Percentiles rank a stretch among this genome's conserved stretches.
phyloP scores from a whole-genome alignment of 768 basidiomycete genomes.

The Gautieria morchelliformis region DNA sequence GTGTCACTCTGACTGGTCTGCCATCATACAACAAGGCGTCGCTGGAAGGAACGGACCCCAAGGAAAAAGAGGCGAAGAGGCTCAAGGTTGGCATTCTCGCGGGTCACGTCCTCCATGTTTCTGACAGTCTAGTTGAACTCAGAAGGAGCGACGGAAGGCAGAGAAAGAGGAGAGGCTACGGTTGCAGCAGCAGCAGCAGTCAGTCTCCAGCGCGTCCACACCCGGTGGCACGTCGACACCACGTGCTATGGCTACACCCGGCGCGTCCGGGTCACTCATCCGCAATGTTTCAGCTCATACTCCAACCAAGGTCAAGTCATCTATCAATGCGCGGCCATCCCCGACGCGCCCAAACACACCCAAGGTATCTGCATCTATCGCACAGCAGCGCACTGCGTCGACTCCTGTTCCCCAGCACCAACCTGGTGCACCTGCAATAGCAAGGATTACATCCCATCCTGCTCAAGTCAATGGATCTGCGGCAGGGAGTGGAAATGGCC shows the following conservation, averaged over 20 bases:
- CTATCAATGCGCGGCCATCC: not conserved
- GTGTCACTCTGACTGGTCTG: constrained; percentile 38
- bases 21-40: constrained; percentile 10
- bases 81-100: constrained; percentile 36
- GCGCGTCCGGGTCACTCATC: constrained; percentile 1
- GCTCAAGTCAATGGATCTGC: constrained; percentile 9
- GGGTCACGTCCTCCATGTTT: constrained; percentile 7
- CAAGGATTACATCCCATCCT: not conserved
- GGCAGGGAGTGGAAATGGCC: constrained; percentile 14
- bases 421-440: not conserved
- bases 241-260: not conserved
- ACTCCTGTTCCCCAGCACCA: not conserved
- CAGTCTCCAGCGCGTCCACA: not conserved
- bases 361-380: not conserved
- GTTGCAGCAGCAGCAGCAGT: constrained; percentile 12
- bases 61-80: constrained; percentile 50
- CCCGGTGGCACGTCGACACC: not conserved
- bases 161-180: constrained; percentile 27
- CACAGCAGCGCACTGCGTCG: not conserved
- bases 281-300: constrained; percentile 2
- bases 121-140: not conserved
- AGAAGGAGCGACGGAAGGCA: constrained; percentile 16
- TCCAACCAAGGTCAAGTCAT: not conserved
- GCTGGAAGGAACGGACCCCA: constrained; percentile 7
- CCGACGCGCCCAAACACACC: not conserved